phyloP scores from a whole-genome alignment of 2,329 filamentous ascomycete species.

The Aschersonia sp. region DNA sequence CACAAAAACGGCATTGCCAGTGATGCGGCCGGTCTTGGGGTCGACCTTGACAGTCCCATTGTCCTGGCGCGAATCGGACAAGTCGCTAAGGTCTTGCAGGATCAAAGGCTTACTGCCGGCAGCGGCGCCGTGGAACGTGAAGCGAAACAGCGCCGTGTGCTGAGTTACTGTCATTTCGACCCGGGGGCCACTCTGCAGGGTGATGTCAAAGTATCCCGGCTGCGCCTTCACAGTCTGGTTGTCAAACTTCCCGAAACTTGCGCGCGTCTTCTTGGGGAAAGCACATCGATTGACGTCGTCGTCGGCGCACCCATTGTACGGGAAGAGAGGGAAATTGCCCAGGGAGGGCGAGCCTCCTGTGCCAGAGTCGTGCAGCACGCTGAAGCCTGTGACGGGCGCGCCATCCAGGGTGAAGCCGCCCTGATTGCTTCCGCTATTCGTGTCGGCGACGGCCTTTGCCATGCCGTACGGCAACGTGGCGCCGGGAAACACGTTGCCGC shows the following conservation, averaged over 20 bases:
- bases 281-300: slow-evolving; percentile 48
- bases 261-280: slow-evolving; percentile 35
- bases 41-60: slow-evolving; percentile 44
- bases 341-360: slow-evolving; percentile 46
- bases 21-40: slow-evolving; percentile 40
- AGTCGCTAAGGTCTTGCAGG: slow-evolving; percentile 49
- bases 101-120: slow-evolving; percentile 35
- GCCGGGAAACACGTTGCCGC: slow-evolving; percentile 28
- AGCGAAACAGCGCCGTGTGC: slow-evolving; percentile 51
- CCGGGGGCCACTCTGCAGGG: slow-evolving; percentile 38
- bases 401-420: slow-evolving; percentile 41
- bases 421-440: slow-evolving; percentile 29
- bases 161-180: slow-evolving; percentile 55
- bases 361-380: slow-evolving; percentile 42
- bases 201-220: slow-evolving; percentile 53
- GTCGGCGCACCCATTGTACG: slow-evolving; percentile 44
- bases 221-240: slow-evolving; percentile 37
- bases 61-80: slow-evolving; percentile 43
- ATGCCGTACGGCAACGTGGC: slow-evolving; percentile 31
- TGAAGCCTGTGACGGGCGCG: slow-evolving; percentile 37
- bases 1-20: slow-evolving; percentile 44
- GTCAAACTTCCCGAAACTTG: slow-evolving; percentile 26
- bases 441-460: slow-evolving; percentile 42
- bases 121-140: slow-evolving; percentile 38
- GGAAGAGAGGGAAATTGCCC: slow-evolving; percentile 61